Evolutionary conservation across 257 asterid species (phyloP), one percentile per base, ranked within the genome.

Genomic region (Misopates orontium): DNA sequence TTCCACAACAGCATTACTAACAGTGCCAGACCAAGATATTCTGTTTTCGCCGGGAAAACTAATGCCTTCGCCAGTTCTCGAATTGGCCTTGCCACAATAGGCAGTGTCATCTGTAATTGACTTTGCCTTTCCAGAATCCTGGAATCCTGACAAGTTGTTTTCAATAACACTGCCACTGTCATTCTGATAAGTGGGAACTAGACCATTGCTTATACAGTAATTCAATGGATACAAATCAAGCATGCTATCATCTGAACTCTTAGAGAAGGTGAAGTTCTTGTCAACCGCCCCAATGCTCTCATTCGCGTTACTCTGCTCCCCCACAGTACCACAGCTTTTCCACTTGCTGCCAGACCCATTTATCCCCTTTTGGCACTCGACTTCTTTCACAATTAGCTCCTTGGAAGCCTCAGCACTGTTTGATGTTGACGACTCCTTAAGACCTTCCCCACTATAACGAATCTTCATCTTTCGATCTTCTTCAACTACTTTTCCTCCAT

Each of bases 341-440:
- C 86, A 78, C 69, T 79, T 85, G 73, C 59, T 64, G 47, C 83
- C 96, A 8, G 84, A 57, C 69, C 84, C 95, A 64, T 85, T 81
- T 70, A 62, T 75, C 63, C 78, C 87, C 0, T 74, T 66, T 42
- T 89, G 90, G 57, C 84, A 86, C 76, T 86, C 95, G 32, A 93
- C 87, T 80, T 90, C 99, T 76, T 90, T 94, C 73, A 88, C 85
- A 65, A 94, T 84, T 57, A 90, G 88, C 87, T 94, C 99, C 77
- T 83, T 85, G 3, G 84, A 86, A n/a, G 72, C 73, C 64, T 83
- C 89, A 15, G 74, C 66, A 60, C 69, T 73, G 69, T 75, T 73
- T 25, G 76, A 69, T 32, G 79, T 75, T 17, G 60, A 71, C 22
- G 67, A 39, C 50, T 71, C 89, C 75, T 83, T 73, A 8, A 61